Conservation (phyloP, 768 basidiomycete species). For the Phanerochaete sordida region DNA sequence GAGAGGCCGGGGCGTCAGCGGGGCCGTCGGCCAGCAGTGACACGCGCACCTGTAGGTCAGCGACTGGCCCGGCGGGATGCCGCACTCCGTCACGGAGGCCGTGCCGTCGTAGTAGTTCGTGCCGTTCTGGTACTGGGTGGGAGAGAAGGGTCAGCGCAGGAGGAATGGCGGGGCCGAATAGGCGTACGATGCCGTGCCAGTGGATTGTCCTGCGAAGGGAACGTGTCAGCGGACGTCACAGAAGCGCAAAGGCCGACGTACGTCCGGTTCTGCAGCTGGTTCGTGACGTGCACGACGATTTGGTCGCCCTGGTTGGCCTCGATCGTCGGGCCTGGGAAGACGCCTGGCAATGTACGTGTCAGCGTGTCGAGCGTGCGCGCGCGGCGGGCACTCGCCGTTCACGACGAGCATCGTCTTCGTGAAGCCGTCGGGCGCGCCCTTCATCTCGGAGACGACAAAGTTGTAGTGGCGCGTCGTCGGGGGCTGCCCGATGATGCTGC, state of each 20-base stretch:
- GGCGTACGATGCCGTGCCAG: conserved; percentile 30
- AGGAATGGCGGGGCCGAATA: neutral
- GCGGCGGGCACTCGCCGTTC: conserved; percentile 29
- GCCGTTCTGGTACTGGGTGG: conserved; percentile 36
- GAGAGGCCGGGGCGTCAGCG: neutral
- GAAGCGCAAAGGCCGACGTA: conserved; percentile 12
- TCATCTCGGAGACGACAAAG: conserved; percentile 36
- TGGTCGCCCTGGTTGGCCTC: conserved; percentile 35
- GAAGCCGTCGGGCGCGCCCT: conserved; percentile 39
- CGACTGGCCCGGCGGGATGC: conserved; percentile 48
- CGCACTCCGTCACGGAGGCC: conserved; percentile 44
- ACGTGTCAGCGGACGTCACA: neutral
- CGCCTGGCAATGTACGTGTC: conserved; percentile 13
- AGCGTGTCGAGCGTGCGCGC: neutral
- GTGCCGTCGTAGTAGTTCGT: conserved; percentile 50
- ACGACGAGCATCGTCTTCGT: conserved; percentile 43
- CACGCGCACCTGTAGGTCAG: conserved; percentile 32
- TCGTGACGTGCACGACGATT: conserved; percentile 33
- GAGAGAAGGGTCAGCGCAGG: neutral
- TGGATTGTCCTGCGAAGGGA: conserved; percentile 27
- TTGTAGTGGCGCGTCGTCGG: conserved; percentile 40
- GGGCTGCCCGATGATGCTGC: conserved; percentile 14
- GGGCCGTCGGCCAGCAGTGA: no score
- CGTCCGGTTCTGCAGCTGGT: conserved; percentile 29
- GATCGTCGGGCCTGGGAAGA: conserved; percentile 36